A percentile compares a stretch with the other conserved stretches of the same genome.
These are phyloP conservation scores for Alternaria brassicae DNA, from an alignment of 2,329 filamentous ascomycete species.

Conservation along the genomic window DNA sequence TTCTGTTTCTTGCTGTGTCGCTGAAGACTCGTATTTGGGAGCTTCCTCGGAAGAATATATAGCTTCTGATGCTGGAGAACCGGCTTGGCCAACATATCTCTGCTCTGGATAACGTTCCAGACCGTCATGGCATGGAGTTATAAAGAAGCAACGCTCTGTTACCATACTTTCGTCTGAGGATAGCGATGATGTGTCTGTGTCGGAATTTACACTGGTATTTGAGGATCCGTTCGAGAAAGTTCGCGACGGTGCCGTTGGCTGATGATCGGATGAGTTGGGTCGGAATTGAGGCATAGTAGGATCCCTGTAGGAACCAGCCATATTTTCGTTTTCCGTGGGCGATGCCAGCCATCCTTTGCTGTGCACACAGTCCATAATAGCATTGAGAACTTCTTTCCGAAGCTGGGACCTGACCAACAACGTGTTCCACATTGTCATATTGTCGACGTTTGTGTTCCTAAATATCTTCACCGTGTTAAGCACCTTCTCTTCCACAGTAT, in stretches of 20 bases:
- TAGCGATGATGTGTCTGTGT: slow-evolving; percentile 10
- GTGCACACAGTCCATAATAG: slow-evolving; percentile 20
- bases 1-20: not conserved
- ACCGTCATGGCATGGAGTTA: not conserved
- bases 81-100: not conserved
- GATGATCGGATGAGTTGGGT: slow-evolving; percentile 57
- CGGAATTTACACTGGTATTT: slow-evolving; percentile 1
- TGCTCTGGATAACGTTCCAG: slow-evolving; percentile 6
- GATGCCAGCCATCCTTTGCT: slow-evolving; percentile 27
- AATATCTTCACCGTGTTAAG: slow-evolving; percentile 16
- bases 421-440: slow-evolving; percentile 31
- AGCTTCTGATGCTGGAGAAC: not conserved
- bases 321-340: not conserved
- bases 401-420: slow-evolving; percentile 34
- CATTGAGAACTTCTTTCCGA: slow-evolving; percentile 26
- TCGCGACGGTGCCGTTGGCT: not conserved
- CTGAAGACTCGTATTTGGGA: not conserved
- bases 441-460: slow-evolving; percentile 17
- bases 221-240: slow-evolving; percentile 3
- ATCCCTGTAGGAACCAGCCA: slow-evolving; percentile 51
- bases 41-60: not conserved
- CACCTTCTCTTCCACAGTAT: slow-evolving; percentile 26
- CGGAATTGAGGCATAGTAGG: slow-evolving; percentile 73
- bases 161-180: not conserved
- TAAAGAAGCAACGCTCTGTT: slow-evolving; percentile 1